phyloP scores from a whole-genome alignment of 176 grass and related monocot species.

The Sorghum bicolor region DNA sequence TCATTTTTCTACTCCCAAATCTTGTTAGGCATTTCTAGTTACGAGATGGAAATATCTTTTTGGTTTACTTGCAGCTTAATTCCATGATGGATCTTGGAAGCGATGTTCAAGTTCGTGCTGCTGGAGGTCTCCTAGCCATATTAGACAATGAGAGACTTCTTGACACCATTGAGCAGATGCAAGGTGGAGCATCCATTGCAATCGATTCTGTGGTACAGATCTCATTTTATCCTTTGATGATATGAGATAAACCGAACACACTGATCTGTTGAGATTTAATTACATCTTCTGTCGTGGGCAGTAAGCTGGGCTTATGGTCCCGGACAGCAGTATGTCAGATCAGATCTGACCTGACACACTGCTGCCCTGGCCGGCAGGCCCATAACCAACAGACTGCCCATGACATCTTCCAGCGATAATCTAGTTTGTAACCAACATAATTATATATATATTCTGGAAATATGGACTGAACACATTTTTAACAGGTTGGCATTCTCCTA shows the following conservation, averaged over 20 bases:
- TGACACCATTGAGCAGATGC: slow-evolving; percentile 79
- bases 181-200: slow-evolving; percentile 76
- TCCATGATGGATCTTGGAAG: slow-evolving; percentile 99
- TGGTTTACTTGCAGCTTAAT: slow-evolving; percentile 75
- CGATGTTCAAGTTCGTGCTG: slow-evolving; percentile 94
- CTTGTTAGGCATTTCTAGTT: slow-evolving; percentile 8
- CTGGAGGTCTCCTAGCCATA: slow-evolving; percentile 94
- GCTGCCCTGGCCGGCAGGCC: not conserved
- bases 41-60: not conserved
- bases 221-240: slow-evolving; percentile 81
- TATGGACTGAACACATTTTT: not conserved
- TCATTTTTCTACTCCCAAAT: not conserved
- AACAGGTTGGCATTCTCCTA: not conserved
- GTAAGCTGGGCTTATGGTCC: not conserved
- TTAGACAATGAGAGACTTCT: slow-evolving; percentile 93
- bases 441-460: not conserved
- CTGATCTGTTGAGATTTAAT: slow-evolving; percentile 10
- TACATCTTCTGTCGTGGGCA: not conserved
- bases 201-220: slow-evolving; percentile 87
- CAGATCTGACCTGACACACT: not conserved
- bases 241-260: slow-evolving; percentile 3
- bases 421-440: slow-evolving; percentile 2
- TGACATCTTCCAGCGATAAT: slow-evolving; percentile 4
- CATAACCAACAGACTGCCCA: not conserved
- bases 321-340: not conserved